Conservation (phyloP, 2,329 filamentous ascomycete genomes). For the Fusarium nodosum region DNA sequence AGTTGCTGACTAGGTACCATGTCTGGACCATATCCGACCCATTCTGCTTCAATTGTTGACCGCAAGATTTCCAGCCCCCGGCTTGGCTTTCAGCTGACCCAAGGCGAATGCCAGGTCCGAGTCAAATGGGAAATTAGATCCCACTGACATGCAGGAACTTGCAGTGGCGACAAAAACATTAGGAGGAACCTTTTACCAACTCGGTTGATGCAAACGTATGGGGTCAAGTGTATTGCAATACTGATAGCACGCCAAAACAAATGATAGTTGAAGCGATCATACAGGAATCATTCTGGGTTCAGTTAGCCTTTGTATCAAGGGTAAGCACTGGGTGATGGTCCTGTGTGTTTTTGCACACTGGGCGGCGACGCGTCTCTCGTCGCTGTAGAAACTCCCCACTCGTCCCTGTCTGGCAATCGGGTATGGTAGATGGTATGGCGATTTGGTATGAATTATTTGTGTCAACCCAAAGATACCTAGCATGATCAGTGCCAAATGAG, state of each 20-base stretch:
- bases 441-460: neutral
- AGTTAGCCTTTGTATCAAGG: neutral
- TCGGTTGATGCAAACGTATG: neutral
- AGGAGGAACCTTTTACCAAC: neutral
- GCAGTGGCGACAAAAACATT: neutral
- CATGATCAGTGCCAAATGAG: neutral
- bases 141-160: neutral
- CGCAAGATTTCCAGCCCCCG: neutral
- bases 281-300: neutral
- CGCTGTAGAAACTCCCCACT: constrained; percentile 16
- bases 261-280: neutral
- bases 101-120: neutral
- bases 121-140: constrained; percentile 3
- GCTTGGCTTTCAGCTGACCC: neutral
- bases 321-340: neutral
- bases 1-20: neutral
- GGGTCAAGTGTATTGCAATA: neutral
- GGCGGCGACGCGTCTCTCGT: neutral
- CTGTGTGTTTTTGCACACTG: neutral
- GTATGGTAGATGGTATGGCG: neutral
- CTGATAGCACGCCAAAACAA: neutral
- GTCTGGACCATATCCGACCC: neutral
- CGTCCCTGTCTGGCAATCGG: neutral
- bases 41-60: neutral
- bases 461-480: neutral